Base-by-base conservation (phyloP, 495 filamentous ascomycete genomes). In the Jackrogersella multiformis region DNA sequence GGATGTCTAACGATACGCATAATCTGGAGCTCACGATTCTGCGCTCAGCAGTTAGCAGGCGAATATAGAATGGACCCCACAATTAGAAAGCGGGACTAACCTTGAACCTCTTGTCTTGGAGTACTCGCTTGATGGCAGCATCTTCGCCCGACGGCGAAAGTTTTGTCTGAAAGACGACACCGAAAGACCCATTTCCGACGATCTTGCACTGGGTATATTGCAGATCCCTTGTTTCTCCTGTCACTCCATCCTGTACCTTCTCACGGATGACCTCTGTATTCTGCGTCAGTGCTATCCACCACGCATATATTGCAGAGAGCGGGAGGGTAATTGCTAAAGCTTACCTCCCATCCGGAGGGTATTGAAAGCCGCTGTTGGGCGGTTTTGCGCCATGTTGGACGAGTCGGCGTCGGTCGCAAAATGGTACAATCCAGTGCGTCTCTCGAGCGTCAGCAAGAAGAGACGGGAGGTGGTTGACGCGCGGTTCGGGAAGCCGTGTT, bases 191-290 rank as follows among this genome's bases (percentile, higher is more conserved):
- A 79, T 99, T 99, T 71, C 95, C 95, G n/a, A 99, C 95, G 66
- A 99, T 98, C 82, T 99, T 99, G 82, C 95, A 99, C 77, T 99
- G 95, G 41, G 95, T 98, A 74, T 99, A 99, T 75, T 95, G 92
- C 80, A 99, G 90, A 73, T 99, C 95, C 77, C 90, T 90, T 61
- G 92, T 93, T 75, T 99, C 96, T 51, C 95, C 95, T 0, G 95
- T 98, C 70, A 96, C 82, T 72, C 95, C 95, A 86, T 99, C 95
- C 81, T 99, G 95, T 66, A 99, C 95, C 82, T 96, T 98, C 81
- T 99, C 95, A 71, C 94, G 92, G 72, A 99, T 93, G 57, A 98
- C 92, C 84, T 99, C 95, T 99, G 78, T 53, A 64, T 61, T 23
- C 15, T 59, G 57, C 45, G 23, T 75, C 28, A 75, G 73, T 48